Conservation (phyloP, 352 stramenopile genomes). For the Pythium apleroticum region DNA sequence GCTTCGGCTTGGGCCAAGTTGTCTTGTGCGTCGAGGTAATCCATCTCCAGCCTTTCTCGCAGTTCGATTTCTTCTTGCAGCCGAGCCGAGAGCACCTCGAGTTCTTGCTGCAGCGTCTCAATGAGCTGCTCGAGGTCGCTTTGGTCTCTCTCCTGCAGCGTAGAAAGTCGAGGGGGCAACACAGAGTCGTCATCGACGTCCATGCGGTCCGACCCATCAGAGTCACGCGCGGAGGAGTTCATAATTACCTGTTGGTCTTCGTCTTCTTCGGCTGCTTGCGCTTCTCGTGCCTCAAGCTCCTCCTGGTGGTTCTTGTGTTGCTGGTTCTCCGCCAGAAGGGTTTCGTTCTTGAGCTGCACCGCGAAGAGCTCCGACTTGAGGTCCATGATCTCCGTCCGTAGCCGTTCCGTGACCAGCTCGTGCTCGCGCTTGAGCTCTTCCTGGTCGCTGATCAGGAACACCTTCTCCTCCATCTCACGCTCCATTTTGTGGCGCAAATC, state of each 20-base stretch:
- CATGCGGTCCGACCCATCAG: conserved; percentile 30
- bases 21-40: conserved; percentile 58
- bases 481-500: conserved; percentile 84
- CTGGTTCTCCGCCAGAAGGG: conserved; percentile 30
- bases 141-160: conserved; percentile 57
- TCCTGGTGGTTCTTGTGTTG: conserved; percentile 25
- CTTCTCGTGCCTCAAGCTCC: conserved; percentile 4
- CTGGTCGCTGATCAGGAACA: conserved; percentile 81
- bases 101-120: conserved; percentile 61
- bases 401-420: conserved; percentile 71
- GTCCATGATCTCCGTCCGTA: conserved; percentile 84
- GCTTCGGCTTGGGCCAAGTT: conserved; percentile 61
- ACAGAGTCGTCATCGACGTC: conserved; percentile 32
- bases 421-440: conserved; percentile 82
- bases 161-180: conserved; percentile 40
- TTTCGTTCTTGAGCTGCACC: conserved; percentile 66
- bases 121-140: conserved; percentile 66
- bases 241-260: conserved; percentile 30
- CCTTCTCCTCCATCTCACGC: conserved; percentile 84
- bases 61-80: conserved; percentile 69
- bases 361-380: conserved; percentile 83
- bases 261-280: conserved; percentile 33
- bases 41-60: conserved; percentile 51
- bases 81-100: conserved; percentile 58
- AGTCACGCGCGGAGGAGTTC: conserved; percentile 2